Conservation (phyloP, 176 grass and related monocot genomes). For the Lolium perenne region DNA sequence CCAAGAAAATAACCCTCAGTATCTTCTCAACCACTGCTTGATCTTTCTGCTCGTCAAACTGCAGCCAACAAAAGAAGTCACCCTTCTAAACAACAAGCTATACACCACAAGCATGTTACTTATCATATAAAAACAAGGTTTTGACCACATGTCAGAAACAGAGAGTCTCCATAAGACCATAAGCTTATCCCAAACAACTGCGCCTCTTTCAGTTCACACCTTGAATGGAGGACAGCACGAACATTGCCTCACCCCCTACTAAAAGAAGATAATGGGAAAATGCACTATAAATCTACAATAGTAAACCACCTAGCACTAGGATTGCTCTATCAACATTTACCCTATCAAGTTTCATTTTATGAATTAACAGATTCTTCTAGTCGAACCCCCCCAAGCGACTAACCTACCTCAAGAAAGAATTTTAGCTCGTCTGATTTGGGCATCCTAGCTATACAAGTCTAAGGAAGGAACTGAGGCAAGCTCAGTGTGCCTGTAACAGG, state of each 20-base stretch:
- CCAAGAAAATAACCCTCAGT: conserved; percentile 89
- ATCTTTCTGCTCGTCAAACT: conserved; percentile 99
- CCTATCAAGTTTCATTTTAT: neutral
- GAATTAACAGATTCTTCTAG: conserved; percentile 6
- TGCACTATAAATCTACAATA: conserved; percentile 16
- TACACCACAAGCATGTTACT: neutral
- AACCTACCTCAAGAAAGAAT: too few relatives aligned
- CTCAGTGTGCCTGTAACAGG: neutral
- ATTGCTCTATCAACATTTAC: conserved; percentile 30
- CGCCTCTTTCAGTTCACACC: conserved; percentile 9
- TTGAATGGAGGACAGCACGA: conserved; percentile 19
- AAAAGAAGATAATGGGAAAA: conserved; percentile 10
- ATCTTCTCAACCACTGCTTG: conserved; percentile 87
- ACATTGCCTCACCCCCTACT: neutral
- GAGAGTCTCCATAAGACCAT: neutral
- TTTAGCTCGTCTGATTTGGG: too few relatives aligned
- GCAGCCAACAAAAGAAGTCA: conserved; percentile 39
- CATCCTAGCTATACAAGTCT: too few relatives aligned
- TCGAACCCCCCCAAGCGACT: too few relatives aligned
- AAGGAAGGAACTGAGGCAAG: neutral
- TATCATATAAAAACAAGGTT: neutral
- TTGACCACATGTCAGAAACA: neutral
- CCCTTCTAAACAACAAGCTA: conserved; percentile 6
- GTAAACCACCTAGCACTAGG: neutral
- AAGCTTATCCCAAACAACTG: conserved; percentile 3